Conservation (phyloP, 805 yeast genomes). For the Saccharomycopsis olivae region DNA sequence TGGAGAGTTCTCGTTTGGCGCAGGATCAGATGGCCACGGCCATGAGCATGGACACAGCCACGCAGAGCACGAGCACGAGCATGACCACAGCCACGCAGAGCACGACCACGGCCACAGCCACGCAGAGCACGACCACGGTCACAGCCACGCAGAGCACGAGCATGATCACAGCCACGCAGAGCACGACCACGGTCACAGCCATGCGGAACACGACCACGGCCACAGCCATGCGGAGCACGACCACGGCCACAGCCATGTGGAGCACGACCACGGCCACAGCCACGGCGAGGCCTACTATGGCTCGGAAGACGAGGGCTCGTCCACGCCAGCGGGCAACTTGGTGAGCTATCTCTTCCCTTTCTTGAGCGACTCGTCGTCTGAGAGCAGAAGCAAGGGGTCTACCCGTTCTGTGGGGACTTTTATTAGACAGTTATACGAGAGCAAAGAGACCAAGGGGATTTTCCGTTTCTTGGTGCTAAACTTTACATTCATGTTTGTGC, state of each 20-base stretch:
- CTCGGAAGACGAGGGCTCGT: constrained; percentile 1
- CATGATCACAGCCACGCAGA: constrained; percentile 22
- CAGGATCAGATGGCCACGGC: constrained; percentile 8
- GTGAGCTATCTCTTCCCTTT: constrained; percentile 16
- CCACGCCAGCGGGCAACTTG: constrained; percentile 10
- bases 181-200: constrained; percentile 30
- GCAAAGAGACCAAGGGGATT: constrained; percentile 75
- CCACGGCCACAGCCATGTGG: constrained; percentile 62
- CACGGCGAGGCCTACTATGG: not conserved
- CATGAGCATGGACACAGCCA: constrained; percentile 17
- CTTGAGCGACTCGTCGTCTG: constrained; percentile 2
- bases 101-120: constrained; percentile 16
- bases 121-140: constrained; percentile 26
- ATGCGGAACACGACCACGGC: constrained; percentile 35
- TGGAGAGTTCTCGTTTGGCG: constrained; percentile 16
- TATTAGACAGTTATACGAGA: constrained; percentile 29
- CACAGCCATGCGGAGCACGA: constrained; percentile 31
- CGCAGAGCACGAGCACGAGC: constrained; percentile 16
- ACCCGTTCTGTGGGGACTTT: constrained; percentile 6
- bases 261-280: constrained; percentile 29
- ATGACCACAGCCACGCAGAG: constrained; percentile 15
- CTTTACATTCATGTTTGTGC: constrained; percentile 90
- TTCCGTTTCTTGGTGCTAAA: constrained; percentile 79
- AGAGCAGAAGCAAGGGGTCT: not conserved
- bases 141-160: constrained; percentile 24